Evolutionary conservation across 1,284 basidiomycete genomes (phyloP), one percentile per base, ranked within the genome.

Genomic region (Vanrija pseudolonga): DNA sequence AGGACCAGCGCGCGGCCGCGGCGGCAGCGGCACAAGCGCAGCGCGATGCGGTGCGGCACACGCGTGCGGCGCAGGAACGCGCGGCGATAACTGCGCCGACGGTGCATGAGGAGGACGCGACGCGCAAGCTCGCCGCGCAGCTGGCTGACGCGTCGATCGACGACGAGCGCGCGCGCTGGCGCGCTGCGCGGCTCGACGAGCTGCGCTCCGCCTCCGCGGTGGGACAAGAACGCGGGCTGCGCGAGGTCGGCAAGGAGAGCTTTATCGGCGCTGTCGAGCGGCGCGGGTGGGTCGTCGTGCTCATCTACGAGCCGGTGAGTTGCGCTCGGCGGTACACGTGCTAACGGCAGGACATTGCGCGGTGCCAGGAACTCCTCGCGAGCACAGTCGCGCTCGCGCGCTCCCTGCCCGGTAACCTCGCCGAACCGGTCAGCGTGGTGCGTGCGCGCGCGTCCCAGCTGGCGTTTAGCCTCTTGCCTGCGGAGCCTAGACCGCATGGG

Each of bases 271-370:
- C 67, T 6, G 69, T 76, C 4, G 74, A 76, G 60, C 55, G 60
- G 47, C 47, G 38, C 11, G 70, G 71, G 2, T 74, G 68, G 72
- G 69, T 66, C 4, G 59, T 68, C 17, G 65, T 75, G 0, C 51
- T 75, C 38, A 66, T 76, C 11, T 74, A 74, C 49, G 73, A 76
- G 56, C 68, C 68, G 52, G 74, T 75, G 51, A 58, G 74, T 70
- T n/a, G 23, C 3, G 14, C 19, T n/a, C 14, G 11, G 23, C 18
- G n/a, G 26, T n/a, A 6, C 23, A 37, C 6, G 12, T 8, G 46
- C 47, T 55, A 44, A 47, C 24, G 12, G 4, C 48, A 76, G 73
- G 64, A 67, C 12, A 63, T 72, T 17, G 55, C 65, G 9, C 66
- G 72, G 2, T 75, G 74, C 56, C 47, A 62, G 11, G 50, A 62